phyloP scores from a whole-genome alignment of 176 grass and related monocot genomes.

The Carex pumila region DNA sequence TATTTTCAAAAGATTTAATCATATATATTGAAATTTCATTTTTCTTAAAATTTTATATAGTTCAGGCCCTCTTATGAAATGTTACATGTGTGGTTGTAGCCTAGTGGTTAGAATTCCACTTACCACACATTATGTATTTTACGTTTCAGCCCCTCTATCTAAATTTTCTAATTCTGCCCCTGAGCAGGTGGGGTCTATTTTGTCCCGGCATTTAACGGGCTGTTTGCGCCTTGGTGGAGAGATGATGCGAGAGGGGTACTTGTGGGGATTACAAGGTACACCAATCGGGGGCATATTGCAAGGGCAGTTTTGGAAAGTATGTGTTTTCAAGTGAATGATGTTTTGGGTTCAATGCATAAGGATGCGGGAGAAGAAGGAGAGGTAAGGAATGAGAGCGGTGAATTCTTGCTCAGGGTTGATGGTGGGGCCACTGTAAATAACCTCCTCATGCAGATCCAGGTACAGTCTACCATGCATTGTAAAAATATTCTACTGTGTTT shows the following conservation, averaged over 20 bases:
- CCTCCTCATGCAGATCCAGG: conserved; percentile 95
- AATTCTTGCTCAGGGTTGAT: conserved; percentile 78
- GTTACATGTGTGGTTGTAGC: too few species aligned
- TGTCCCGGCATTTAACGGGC: conserved; percentile 80
- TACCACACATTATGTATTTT: too few species aligned
- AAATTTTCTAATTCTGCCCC: too few species aligned
- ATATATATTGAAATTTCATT: too few species aligned
- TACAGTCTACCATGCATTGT: conserved; percentile 10
- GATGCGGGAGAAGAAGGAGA: conserved; percentile 65
- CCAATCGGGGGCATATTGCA: conserved; percentile 73
- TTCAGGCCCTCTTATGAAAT: too few species aligned
- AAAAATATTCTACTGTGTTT: background rate
- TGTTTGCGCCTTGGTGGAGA: conserved; percentile 95
- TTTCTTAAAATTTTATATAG: too few species aligned
- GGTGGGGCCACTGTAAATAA: conserved; percentile 83
- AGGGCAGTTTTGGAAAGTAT: conserved; percentile 80
- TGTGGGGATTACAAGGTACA: conserved; percentile 86
- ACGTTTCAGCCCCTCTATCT: too few species aligned
- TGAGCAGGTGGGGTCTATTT: conserved; percentile 63
- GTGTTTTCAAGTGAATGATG: conserved; percentile 96
- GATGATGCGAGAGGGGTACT: conserved; percentile 74
- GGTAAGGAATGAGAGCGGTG: conserved; percentile 33
- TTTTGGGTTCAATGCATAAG: conserved; percentile 84
- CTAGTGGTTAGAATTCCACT: too few species aligned
- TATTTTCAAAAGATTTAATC: too few species aligned